Percentiles rank a stretch among this genome's conserved stretches.
Conservation (phyloP, 805 yeast genomes). For the Ascoidea tarda region DNA sequence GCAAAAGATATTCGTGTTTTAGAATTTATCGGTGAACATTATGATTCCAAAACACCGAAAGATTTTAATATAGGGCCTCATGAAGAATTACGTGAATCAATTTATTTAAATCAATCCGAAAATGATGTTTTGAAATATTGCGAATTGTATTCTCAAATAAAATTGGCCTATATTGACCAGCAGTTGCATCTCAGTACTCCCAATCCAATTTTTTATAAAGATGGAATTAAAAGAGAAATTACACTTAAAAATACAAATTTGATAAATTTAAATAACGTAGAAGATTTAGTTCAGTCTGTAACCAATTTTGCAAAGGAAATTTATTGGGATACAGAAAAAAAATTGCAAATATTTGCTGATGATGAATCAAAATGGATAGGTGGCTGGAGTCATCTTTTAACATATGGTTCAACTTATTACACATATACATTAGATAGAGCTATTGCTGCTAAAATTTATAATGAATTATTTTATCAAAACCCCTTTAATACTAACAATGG, state of each 20-base stretch:
- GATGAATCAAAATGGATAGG: conserved; percentile 79
- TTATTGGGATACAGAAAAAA: conserved; percentile 52
- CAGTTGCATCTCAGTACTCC: conserved; percentile 38
- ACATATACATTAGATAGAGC: conserved; percentile 87
- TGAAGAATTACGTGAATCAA: conserved; percentile 1
- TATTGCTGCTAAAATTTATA: conserved; percentile 79
- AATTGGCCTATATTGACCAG: conserved; percentile 86
- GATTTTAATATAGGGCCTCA: neutral
- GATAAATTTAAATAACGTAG: conserved; percentile 7
- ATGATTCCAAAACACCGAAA: conserved; percentile 11
- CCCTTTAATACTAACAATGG: conserved; percentile 71
- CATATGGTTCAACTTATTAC: conserved; percentile 91
- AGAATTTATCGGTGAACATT: conserved; percentile 56
- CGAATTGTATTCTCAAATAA: conserved; percentile 76
- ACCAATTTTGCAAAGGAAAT: conserved; percentile 15
- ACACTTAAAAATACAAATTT: conserved; percentile 2
- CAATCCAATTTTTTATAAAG: conserved; percentile 1
- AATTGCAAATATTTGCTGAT: conserved; percentile 52
- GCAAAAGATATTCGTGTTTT: conserved; percentile 73
- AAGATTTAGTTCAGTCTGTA: conserved; percentile 4
- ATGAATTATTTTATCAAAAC: conserved; percentile 48
- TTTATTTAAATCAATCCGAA: conserved; percentile 27
- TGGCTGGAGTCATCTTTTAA: conserved; percentile 81
- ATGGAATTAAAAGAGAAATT: neutral
- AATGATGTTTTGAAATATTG: conserved; percentile 42